Evolutionary conservation across 495 filamentous ascomycete species (phyloP).

Genomic region (Apiosordaria backusii): DNA sequence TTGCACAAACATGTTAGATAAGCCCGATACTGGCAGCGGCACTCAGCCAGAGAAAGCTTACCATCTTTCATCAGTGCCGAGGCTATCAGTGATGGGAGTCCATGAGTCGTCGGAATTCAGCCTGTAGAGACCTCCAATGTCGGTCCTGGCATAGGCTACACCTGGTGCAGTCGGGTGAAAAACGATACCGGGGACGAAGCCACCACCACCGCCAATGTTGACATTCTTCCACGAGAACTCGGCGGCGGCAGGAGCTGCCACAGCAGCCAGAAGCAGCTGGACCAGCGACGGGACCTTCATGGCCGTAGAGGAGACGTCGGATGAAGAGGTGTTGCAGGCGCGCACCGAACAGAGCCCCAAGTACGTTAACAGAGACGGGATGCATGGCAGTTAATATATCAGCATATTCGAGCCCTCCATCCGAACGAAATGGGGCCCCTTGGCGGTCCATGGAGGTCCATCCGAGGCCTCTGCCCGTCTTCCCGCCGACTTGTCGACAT

Average conservation of each 20-base stretch:
- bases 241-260: constrained; percentile 25
- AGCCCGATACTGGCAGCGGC: neutral
- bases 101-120: constrained; percentile 54
- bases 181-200: constrained; percentile 57
- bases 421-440: neutral
- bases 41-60: constrained; percentile 9
- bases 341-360: constrained; percentile 17
- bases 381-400: constrained; percentile 25
- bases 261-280: constrained; percentile 35
- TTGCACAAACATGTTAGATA: constrained; percentile 24
- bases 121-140: constrained; percentile 61
- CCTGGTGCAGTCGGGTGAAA: constrained; percentile 56
- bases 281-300: constrained; percentile 36
- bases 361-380: constrained; percentile 2
- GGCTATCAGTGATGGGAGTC: constrained; percentile 54
- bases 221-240: constrained; percentile 49
- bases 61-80: constrained; percentile 50
- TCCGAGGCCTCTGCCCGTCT: constrained; percentile 14
- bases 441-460: constrained; percentile 9
- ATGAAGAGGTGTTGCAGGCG: constrained; percentile 5
- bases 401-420: neutral
- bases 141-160: constrained; percentile 58
- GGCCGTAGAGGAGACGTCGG: constrained; percentile 25
- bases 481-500: constrained; percentile 8
- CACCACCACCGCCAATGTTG: constrained; percentile 54